Percentiles rank a stretch among this genome's conserved stretches.
Conservation (phyloP, 495 filamentous ascomycete genomes). For the Penicillium flavigenum region DNA sequence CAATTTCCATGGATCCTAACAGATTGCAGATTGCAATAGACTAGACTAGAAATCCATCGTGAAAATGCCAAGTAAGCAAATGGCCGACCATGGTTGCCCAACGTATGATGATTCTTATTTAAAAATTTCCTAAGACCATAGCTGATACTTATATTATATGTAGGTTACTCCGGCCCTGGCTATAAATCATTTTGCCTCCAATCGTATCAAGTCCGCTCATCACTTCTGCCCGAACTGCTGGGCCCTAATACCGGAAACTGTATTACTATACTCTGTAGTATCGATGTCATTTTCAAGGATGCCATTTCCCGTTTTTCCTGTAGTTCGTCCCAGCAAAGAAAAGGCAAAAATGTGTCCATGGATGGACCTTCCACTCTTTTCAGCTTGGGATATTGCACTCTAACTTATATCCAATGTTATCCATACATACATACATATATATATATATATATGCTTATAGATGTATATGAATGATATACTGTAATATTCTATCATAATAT, state of each 20-base stretch:
- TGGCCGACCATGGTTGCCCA: slow-evolving; percentile 17
- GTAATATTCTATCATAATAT: not conserved
- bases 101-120: not conserved
- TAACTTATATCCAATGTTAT: not conserved
- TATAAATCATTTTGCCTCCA: not conserved
- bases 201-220: slow-evolving; percentile 2
- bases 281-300: not conserved
- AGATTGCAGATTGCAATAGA: not conserved
- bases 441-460: not conserved
- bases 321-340: not conserved
- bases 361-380: not conserved
- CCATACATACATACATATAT: not conserved
- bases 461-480: not conserved
- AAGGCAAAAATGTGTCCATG: not conserved
- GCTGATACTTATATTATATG: too few relatives aligned
- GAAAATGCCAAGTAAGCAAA: not conserved
- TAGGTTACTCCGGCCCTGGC: not conserved
- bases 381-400: not conserved
- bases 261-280: not conserved
- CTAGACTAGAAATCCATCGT: not conserved
- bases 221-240: slow-evolving; percentile 15
- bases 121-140: too few relatives aligned
- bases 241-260: not conserved
- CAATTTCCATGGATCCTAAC: slow-evolving; percentile 3
- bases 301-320: not conserved